Percentiles rank a stretch among this genome's conserved stretches.
These are phyloP conservation scores for Coprinellus micaceus DNA, from an alignment of 768 basidiomycete genomes.

Conservation along the genomic window DNA sequence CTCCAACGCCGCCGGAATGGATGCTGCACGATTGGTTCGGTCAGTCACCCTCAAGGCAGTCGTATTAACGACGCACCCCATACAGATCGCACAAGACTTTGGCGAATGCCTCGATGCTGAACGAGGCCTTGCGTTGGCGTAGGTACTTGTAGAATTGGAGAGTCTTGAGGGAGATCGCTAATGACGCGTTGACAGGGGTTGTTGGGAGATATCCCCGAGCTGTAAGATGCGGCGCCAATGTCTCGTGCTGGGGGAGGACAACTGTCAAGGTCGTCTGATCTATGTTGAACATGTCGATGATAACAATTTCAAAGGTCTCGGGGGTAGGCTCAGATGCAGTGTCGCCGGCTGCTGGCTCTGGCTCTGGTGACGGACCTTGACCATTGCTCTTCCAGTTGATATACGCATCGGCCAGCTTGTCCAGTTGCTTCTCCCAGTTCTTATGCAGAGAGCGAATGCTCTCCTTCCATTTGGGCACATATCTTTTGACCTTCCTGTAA, in stretches of 20 bases:
- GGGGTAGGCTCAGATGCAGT: background rate
- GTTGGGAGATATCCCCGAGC: background rate
- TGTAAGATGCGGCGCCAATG: background rate
- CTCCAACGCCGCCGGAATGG: background rate
- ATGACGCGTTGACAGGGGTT: background rate
- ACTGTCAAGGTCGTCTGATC: background rate
- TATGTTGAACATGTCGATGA: background rate
- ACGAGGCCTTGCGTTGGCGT: background rate
- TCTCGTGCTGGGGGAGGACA: background rate
- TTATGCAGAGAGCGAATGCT: too few species aligned
- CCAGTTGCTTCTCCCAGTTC: background rate
- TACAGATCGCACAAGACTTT: conserved; percentile 29
- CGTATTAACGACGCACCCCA: background rate
- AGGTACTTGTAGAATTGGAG: background rate
- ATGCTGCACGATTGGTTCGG: background rate
- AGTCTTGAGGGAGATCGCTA: background rate
- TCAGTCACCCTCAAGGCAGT: background rate
- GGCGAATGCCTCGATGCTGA: conserved; percentile 25
- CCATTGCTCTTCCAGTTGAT: background rate
- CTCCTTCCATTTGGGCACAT: too few species aligned
- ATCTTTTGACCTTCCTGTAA: too few species aligned
- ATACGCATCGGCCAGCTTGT: background rate
- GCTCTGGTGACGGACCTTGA: too few species aligned
- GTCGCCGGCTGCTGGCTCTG: background rate
- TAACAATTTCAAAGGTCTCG: background rate